Percentiles rank a stretch among this genome's conserved stretches.
Evolutionary conservation across 179 eudicot genomes (phyloP).

Genomic region (Beta macrorhiza): DNA sequence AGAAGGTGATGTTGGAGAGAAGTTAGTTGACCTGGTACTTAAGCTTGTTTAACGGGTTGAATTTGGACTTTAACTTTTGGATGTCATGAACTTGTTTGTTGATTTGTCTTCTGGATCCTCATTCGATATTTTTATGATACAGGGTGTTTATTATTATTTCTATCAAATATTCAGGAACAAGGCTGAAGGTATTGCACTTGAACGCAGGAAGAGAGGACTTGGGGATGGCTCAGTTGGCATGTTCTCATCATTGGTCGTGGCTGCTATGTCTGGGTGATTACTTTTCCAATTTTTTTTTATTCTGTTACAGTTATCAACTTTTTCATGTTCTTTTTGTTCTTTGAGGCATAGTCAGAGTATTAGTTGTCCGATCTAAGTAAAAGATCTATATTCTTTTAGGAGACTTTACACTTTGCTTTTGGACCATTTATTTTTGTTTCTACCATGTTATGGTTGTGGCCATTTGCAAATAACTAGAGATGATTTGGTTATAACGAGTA

Average conservation of each 20-base stretch:
- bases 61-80: neutral
- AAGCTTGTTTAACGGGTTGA: neutral
- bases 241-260: slow-evolving; percentile 86
- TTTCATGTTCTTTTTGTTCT: neutral
- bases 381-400: neutral
- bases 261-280: slow-evolving; percentile 88
- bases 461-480: neutral
- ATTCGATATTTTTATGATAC: slow-evolving; percentile 49
- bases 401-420: neutral
- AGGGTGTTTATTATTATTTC: slow-evolving; percentile 99
- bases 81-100: slow-evolving; percentile 18
- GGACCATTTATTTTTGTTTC: neutral
- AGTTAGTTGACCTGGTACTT: slow-evolving; percentile 1
- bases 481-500: neutral
- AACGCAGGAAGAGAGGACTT: slow-evolving; percentile 60
- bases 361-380: neutral
- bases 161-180: slow-evolving; percentile 96
- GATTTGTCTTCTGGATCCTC: slow-evolving; percentile 35
- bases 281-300: slow-evolving; percentile 10
- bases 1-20: slow-evolving; percentile 14
- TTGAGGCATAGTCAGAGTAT: neutral
- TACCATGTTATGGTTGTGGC: neutral
- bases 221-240: slow-evolving; percentile 99
- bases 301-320: neutral
- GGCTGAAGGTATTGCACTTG: slow-evolving; percentile 80